Conservation (phyloP, 441 rosid genomes). For the Gossypium trilobum region DNA sequence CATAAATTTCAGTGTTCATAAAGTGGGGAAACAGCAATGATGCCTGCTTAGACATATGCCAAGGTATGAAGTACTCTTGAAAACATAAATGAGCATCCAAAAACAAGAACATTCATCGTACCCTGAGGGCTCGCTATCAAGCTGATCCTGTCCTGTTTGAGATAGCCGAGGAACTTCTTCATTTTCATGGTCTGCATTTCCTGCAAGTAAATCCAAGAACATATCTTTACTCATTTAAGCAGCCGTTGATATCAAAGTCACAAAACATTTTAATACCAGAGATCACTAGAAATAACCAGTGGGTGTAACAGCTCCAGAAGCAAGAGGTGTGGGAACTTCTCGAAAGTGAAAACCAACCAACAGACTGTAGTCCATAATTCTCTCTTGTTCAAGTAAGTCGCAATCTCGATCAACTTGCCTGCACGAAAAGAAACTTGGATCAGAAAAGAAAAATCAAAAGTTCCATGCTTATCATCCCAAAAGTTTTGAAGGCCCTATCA, state of each 20-base stretch:
- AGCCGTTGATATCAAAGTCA: conserved; percentile 12
- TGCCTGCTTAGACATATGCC: not conserved
- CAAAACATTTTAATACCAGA: conserved; percentile 6
- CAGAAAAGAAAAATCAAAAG: not conserved
- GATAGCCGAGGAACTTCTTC: conserved; percentile 11
- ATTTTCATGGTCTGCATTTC: conserved; percentile 33
- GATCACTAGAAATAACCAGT: conserved; percentile 37
- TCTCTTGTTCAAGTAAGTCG: conserved; percentile 88
- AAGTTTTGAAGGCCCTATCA: not conserved
- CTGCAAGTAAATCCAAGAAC: conserved; percentile 22
- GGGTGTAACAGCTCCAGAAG: conserved; percentile 48
- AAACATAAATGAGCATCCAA: not conserved
- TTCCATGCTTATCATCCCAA: not conserved
- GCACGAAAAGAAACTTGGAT: conserved; percentile 16
- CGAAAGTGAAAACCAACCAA: conserved; percentile 84
- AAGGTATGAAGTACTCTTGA: not conserved
- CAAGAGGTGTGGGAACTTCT: conserved; percentile 46
- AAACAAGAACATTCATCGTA: conserved; percentile 20
- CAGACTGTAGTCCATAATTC: conserved; percentile 94
- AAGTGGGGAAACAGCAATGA: not conserved
- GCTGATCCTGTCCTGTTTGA: conserved; percentile 43
- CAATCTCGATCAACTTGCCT: conserved; percentile 95
- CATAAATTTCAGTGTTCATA: not conserved
- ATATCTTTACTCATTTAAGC: conserved; percentile 10
- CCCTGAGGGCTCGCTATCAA: conserved; percentile 57